These are phyloP conservation scores for Posidonia australis DNA, from an alignment of 106 monocot species.

Conservation along the genomic window DNA sequence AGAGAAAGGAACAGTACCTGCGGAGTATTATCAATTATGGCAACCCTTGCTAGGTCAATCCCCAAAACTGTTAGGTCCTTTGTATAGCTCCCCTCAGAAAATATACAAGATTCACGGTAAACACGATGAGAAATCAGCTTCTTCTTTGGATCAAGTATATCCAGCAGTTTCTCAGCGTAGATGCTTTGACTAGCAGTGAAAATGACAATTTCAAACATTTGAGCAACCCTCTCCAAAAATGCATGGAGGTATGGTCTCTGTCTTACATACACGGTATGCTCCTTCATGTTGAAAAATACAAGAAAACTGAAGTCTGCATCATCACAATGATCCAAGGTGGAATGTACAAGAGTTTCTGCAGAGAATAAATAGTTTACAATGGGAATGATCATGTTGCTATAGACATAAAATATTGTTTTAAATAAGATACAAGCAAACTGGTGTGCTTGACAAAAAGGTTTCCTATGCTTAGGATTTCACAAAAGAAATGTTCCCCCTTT, in stretches of 20 bases:
- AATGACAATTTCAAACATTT: conserved; percentile 78
- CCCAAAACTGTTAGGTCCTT: conserved; percentile 73
- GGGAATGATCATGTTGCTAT: too few species aligned
- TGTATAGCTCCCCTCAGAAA: conserved; percentile 72
- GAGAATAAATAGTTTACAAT: background rate
- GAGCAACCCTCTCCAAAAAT: conserved; percentile 69
- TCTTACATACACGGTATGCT: conserved; percentile 78
- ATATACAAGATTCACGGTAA: conserved; percentile 88
- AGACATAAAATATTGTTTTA: too few species aligned
- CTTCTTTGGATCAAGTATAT: conserved; percentile 65
- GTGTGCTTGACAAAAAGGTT: too few species aligned
- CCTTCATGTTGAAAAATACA: conserved; percentile 65
- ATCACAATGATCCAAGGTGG: conserved; percentile 53
- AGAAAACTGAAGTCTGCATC: conserved; percentile 80
- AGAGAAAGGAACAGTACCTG: conserved; percentile 31
- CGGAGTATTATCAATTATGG: conserved; percentile 74
- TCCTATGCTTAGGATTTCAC: too few species aligned
- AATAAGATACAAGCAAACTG: too few species aligned
- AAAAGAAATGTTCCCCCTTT: too few species aligned
- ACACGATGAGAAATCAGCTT: conserved; percentile 55
- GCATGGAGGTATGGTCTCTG: conserved; percentile 61
- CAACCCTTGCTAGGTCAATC: conserved; percentile 66
- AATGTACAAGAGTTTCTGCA: conserved; percentile 97
- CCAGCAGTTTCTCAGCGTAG: conserved; percentile 71
- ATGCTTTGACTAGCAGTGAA: conserved; percentile 97